Base-by-base conservation (phyloP, 2,329 filamentous ascomycete genomes). In the Lasiodiplodia sp. region DNA sequence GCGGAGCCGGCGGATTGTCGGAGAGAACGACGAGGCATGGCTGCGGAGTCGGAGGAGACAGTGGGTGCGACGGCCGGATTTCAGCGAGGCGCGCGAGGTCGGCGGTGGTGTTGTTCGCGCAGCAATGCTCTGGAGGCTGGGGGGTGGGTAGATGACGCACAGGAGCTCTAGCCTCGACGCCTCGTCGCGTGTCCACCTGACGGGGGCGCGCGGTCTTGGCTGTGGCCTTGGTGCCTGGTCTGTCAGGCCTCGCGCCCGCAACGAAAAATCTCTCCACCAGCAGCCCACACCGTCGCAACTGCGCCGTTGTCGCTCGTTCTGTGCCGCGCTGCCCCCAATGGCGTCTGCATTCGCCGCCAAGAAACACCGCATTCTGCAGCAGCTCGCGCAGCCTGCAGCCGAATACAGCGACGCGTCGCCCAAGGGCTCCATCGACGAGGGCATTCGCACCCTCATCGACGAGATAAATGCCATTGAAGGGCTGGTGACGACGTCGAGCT, bases 401-500 rank as follows among this genome's bases (percentile, higher is more conserved):
- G 86, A 91, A 69, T 97, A 97, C 79, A 87, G 88, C 51, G 95
- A 97, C 79, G 86, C 91, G 8, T 97, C 93, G 1, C 94, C 95
- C 2, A 97, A 97, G 82, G 95, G 94, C 18, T 91, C 89, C 0
- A 87, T 98, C 23, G 95, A 98, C 78, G 87, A 83, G 58, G 91
- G 89, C 0, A 94, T 98, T 72, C 87, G 90, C 57, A 85, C 89
- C 25, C 83, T 97, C 66, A 94, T 98, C 70, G 85, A 86, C 63
- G 88, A 91, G 72, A 91, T 98, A 77, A 98, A 98, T 79, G 78
- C 75, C 1, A 76, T 91, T 6, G 86, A 89, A 1, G 93, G 92
- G 1, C 87, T 94, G 51, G 93, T 96, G 40, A 97, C 95, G 1
- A 97, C 94, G 2, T 97, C 94, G 80, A 97, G 94, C 79, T 98